phyloP scores from a whole-genome alignment of 805 yeast genomes.

The Myxozyma udenii region DNA sequence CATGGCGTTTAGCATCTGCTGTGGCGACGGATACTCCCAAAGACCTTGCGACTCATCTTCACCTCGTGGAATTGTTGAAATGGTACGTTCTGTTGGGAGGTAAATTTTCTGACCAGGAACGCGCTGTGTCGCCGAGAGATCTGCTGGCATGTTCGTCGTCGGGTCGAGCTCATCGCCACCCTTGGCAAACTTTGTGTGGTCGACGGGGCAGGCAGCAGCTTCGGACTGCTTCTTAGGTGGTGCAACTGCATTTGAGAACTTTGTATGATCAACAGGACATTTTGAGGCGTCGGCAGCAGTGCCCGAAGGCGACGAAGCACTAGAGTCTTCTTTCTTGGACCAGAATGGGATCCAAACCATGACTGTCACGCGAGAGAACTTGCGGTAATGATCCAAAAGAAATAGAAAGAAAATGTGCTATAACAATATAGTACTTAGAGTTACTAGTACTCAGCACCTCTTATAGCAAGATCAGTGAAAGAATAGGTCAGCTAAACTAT shows the following conservation, averaged over 20 bases:
- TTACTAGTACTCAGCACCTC: background rate
- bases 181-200: slow-evolving; percentile 31
- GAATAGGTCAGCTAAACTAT: background rate
- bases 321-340: slow-evolving; percentile 8
- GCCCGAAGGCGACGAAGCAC: slow-evolving; percentile 2
- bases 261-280: slow-evolving; percentile 46
- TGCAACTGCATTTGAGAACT: slow-evolving; percentile 15
- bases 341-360: slow-evolving; percentile 31
- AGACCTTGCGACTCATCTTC: slow-evolving; percentile 58
- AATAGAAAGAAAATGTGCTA: too few species aligned
- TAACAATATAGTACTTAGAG: background rate
- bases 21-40: slow-evolving; percentile 99
- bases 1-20: slow-evolving; percentile 99
- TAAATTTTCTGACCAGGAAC: slow-evolving; percentile 81
- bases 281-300: slow-evolving; percentile 24
- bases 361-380: background rate
- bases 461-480: background rate
- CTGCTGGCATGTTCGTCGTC: slow-evolving; percentile 38
- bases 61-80: slow-evolving; percentile 87
- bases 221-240: background rate
- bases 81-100: slow-evolving; percentile 78
- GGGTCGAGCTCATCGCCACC: slow-evolving; percentile 24
- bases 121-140: slow-evolving; percentile 59
- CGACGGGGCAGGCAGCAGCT: slow-evolving; percentile 42
- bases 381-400: too few species aligned